Evolutionary conservation across 129 eudicot genomes (phyloP).

Genomic region (sunflower (Helianthus annuus)): HanXRQr2.0-SUNRISE NC_035442.2:86212729-86213228

Average conservation of each 20-base stretch:
- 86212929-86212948: conserved; percentile 65
- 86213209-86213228: no score
- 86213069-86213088: no score
- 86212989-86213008: not conserved
- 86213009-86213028: not conserved
- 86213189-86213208: no score
- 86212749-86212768: conserved; percentile 5
- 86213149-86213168: no score
- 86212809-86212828: conserved; percentile 81
- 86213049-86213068: not conserved
- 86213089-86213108: no score
- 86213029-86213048: not conserved
- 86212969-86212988: conserved; percentile 64
- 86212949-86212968: conserved; percentile 62
- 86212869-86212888: conserved; percentile 78
- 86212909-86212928: conserved; percentile 51
- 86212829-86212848: conserved; percentile 62
- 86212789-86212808: conserved; percentile 91
- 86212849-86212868: conserved; percentile 57
- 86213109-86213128: no score
- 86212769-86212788: conserved; percentile 67
- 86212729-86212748: not conserved
- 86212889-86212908: conserved; percentile 69
- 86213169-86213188: no score
- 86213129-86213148: no score